Evolutionary conservation across 371 early-diverging fungal genomes (phyloP).

Genomic region (Choanephora cucurbitarum): DNA sequence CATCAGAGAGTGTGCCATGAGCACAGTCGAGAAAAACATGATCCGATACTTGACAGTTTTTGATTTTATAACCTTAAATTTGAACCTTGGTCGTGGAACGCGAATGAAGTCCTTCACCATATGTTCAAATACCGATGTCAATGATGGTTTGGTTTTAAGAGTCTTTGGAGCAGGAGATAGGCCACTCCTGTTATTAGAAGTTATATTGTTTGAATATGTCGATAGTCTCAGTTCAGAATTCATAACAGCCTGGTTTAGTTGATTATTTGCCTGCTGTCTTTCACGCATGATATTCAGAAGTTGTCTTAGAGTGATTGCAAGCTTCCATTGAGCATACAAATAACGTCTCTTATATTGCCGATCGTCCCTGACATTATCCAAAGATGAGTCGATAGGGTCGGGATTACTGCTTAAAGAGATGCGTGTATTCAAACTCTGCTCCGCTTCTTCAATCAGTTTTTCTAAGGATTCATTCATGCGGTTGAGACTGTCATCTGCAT

Average conservation of each 20-base stretch:
- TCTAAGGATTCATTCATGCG: slow-evolving; percentile 26
- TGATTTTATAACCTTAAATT: slow-evolving; percentile 2
- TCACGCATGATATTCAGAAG: slow-evolving; percentile 12
- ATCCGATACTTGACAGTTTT: slow-evolving; percentile 8
- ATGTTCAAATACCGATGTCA: slow-evolving; percentile 14
- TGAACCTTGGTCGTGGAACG: not conserved
- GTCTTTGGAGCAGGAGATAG: slow-evolving; percentile 5
- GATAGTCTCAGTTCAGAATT: slow-evolving; percentile 8
- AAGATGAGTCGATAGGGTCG: not conserved
- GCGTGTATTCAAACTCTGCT: slow-evolving; percentile 13
- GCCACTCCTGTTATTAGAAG: not conserved
- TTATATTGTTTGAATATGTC: not conserved
- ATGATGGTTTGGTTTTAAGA: slow-evolving; percentile 1
- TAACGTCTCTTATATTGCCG: slow-evolving; percentile 17
- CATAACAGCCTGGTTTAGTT: too few relatives aligned
- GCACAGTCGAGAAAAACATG: slow-evolving; percentile 13
- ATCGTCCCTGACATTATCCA: not conserved
- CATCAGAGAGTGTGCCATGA: not conserved
- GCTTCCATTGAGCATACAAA: slow-evolving; percentile 18
- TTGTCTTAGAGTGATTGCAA: slow-evolving; percentile 17
- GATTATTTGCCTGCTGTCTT: not conserved
- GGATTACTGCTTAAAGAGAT: not conserved
- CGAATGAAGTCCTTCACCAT: slow-evolving; percentile 2
- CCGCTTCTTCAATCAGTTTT: slow-evolving; percentile 24
- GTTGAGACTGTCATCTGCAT: slow-evolving; percentile 20